Percentiles rank a stretch among this genome's conserved stretches.
phyloP scores from a whole-genome alignment of 2,329 filamentous ascomycete species.

The Scedosporium dehoogii region DNA sequence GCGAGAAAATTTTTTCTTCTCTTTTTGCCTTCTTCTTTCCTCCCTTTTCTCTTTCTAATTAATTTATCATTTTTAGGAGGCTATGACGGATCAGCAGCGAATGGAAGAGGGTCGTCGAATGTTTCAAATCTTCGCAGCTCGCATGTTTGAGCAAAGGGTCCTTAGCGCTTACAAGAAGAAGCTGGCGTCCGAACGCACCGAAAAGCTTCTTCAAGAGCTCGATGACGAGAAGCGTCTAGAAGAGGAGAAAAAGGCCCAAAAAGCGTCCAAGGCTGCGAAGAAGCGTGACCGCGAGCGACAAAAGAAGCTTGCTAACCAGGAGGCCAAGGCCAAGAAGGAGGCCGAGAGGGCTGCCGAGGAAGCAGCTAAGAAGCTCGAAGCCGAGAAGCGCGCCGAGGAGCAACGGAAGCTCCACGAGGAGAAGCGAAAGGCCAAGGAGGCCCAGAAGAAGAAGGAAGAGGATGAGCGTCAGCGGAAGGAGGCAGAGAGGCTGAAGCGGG shows the following conservation, averaged over 20 bases:
- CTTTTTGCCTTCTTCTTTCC: too few relatives aligned
- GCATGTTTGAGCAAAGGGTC: constrained; percentile 98
- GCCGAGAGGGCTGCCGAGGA: constrained; percentile 86
- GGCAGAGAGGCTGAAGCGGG: constrained; percentile 67
- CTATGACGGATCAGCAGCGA: constrained; percentile 94
- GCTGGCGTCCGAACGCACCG: constrained; percentile 83
- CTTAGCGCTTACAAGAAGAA: constrained; percentile 97
- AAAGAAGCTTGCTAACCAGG: constrained; percentile 81
- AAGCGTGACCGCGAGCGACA: constrained; percentile 87
- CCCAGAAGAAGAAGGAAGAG: constrained; percentile 80
- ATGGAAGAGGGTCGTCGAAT: constrained; percentile 98
- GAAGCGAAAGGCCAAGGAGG: constrained; percentile 82
- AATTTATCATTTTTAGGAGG: constrained; percentile 54
- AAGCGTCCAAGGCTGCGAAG: constrained; percentile 87
- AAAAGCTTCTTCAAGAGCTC: constrained; percentile 82
- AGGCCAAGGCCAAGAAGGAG: constrained; percentile 80
- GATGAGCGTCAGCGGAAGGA: constrained; percentile 81
- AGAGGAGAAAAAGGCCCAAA: constrained; percentile 79
- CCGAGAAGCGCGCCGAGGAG: constrained; percentile 72
- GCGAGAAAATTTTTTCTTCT: not conserved
- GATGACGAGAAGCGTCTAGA: constrained; percentile 73
- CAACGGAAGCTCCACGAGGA: constrained; percentile 76
- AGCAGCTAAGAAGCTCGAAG: constrained; percentile 61
- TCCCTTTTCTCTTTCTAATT: not conserved
- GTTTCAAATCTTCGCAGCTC: constrained; percentile 98